A percentile compares a stretch with the other conserved stretches of the same genome.
These are phyloP conservation scores for Blastosporella zonata DNA, from an alignment of 1,284 basidiomycete genomes.

Conservation along the genomic window DNA sequence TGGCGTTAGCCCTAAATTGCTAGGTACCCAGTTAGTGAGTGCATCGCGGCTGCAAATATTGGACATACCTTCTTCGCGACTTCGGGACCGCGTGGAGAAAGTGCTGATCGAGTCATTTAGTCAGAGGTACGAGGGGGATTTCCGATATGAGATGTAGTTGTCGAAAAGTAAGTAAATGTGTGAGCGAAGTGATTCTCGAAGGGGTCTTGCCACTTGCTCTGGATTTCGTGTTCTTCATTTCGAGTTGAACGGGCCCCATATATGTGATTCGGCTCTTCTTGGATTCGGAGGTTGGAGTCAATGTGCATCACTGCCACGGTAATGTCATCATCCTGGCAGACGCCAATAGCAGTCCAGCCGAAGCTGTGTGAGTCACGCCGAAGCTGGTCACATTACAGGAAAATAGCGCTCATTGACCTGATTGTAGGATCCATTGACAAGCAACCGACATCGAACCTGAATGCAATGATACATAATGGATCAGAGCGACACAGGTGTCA, in stretches of 20 bases:
- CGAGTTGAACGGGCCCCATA: too few relatives aligned
- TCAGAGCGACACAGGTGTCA: too few relatives aligned
- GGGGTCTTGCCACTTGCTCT: neutral
- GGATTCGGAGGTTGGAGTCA: constrained; percentile 1
- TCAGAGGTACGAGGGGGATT: neutral
- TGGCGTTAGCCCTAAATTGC: constrained; percentile 16
- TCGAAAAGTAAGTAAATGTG: neutral
- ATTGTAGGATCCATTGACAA: neutral
- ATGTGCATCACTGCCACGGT: neutral
- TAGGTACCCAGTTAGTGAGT: neutral
- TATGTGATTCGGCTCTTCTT: too few relatives aligned
- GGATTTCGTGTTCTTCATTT: too few relatives aligned
- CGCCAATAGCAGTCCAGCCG: neutral
- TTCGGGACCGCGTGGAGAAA: constrained; percentile 10
- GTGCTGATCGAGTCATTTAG: constrained; percentile 13
- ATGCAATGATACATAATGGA: too few relatives aligned
- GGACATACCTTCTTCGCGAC: constrained; percentile 12
- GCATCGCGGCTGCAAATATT: neutral
- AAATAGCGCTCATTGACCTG: neutral
- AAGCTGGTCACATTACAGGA: neutral
- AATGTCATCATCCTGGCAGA: neutral
- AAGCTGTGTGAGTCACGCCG: neutral
- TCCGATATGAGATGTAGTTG: neutral
- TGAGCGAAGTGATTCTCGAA: neutral
- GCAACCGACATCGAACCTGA: neutral